A percentile compares a stretch with the other conserved stretches of the same genome.
Conservation (phyloP, 2,329 filamentous ascomycete genomes). For the Aspergillus udagawae region DNA sequence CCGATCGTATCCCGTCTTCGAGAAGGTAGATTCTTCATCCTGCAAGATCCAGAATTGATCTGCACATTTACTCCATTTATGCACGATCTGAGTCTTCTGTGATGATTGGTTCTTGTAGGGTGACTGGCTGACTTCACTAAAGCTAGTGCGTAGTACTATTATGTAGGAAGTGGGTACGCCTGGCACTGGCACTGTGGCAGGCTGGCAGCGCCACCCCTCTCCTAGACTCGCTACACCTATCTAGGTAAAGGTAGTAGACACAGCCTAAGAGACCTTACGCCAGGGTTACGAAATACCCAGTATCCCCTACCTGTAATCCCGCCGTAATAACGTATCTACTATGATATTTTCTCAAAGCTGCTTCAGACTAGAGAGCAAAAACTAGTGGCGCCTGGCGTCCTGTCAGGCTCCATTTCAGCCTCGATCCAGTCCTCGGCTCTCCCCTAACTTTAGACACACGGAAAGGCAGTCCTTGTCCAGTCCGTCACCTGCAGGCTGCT, state of each 20-base stretch:
- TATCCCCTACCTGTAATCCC: no score
- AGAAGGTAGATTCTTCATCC: background rate
- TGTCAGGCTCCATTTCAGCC: background rate
- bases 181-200: no score
- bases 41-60: constrained; percentile 9
- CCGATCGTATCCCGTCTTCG: background rate
- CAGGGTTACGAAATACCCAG: no score
- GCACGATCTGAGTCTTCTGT: constrained; percentile 4
- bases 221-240: no score
- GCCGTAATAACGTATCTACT: background rate
- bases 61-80: constrained; percentile 4
- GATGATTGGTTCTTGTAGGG: background rate
- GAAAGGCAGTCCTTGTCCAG: background rate
- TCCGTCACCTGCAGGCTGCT: background rate
- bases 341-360: no score
- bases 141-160: background rate
- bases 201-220: no score
- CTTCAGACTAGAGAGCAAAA: background rate
- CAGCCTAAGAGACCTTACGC: no score
- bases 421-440: background rate
- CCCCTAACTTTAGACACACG: no score
- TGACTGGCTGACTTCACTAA: background rate
- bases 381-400: background rate
- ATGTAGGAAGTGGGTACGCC: background rate
- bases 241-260: no score